phyloP scores from a whole-genome alignment of 78 protist species.

The Speleostelium caveatum region DNA sequence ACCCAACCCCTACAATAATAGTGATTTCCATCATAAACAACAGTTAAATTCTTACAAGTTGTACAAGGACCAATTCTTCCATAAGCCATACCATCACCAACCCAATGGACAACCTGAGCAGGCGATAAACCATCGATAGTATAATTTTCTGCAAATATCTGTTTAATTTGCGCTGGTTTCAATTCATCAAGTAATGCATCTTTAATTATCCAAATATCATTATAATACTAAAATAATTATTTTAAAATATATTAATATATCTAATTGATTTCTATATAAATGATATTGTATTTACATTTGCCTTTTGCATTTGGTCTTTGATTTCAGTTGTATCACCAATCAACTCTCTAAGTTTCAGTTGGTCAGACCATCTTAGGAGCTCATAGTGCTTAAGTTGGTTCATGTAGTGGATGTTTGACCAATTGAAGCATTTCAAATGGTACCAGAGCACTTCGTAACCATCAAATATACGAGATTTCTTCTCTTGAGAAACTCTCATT shows the following conservation, averaged over 20 bases:
- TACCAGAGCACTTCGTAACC: slow-evolving; percentile 31
- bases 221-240: slow-evolving; percentile 24
- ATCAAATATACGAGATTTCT: slow-evolving; percentile 7
- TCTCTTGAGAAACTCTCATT: slow-evolving; percentile 42
- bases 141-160: slow-evolving; percentile 20
- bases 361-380: slow-evolving; percentile 52
- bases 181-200: slow-evolving; percentile 27
- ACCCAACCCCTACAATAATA: slow-evolving; percentile 64
- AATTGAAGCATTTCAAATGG: slow-evolving; percentile 29
- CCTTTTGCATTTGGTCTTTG: slow-evolving; percentile 12
- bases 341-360: slow-evolving; percentile 7
- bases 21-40: slow-evolving; percentile 50
- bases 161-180: slow-evolving; percentile 29
- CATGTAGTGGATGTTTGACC: background rate
- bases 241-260: background rate
- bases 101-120: slow-evolving; percentile 8
- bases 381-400: slow-evolving; percentile 55
- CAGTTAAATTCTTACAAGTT: slow-evolving; percentile 39
- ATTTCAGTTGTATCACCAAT: slow-evolving; percentile 18
- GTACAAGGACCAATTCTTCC: slow-evolving; percentile 74
- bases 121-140: slow-evolving; percentile 45
- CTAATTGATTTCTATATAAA: background rate
- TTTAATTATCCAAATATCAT: slow-evolving; percentile 67
- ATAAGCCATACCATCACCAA: slow-evolving; percentile 71
- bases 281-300: slow-evolving; percentile 26